Evolutionary conservation across 108 stramenopile genomes (phyloP).

Genomic region (Discostella stelligeroides): DNA sequence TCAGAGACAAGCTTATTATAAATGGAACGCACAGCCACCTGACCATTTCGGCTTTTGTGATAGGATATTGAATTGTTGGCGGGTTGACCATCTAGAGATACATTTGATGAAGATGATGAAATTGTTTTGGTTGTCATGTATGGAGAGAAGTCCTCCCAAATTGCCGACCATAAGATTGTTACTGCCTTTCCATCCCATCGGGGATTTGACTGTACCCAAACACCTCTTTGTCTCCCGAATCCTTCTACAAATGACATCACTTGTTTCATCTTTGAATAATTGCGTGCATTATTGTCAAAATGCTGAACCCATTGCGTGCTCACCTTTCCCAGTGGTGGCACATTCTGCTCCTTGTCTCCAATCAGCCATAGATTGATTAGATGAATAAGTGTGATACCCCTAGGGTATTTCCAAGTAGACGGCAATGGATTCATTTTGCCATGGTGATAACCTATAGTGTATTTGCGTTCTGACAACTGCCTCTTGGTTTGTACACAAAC

Average conservation of each 20-base stretch:
- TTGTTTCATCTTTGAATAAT: not conserved
- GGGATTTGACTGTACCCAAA: not conserved
- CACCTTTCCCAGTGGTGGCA: not conserved
- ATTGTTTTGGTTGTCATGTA: too few relatives aligned
- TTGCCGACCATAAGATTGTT: not conserved
- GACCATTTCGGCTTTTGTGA: not conserved
- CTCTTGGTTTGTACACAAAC: not conserved
- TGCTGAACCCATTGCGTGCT: not conserved
- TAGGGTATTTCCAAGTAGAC: not conserved
- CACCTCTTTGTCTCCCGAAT: not conserved
- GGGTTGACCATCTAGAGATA: too few relatives aligned
- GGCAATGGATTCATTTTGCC: conserved; percentile 9
- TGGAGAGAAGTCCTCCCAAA: not conserved
- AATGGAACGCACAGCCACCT: not conserved
- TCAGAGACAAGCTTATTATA: too few relatives aligned
- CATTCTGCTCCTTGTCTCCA: not conserved
- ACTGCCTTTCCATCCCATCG: not conserved
- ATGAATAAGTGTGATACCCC: not conserved
- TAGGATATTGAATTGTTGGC: too few relatives aligned
- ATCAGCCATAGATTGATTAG: conserved; percentile 6
- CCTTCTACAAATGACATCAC: conserved; percentile 7
- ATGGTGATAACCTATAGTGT: conserved; percentile 5
- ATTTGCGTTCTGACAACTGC: not conserved
- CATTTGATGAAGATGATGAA: too few relatives aligned
- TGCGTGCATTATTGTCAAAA: not conserved